A percentile compares a stretch with the other conserved stretches of the same genome.
phyloP scores from a whole-genome alignment of 2,329 filamentous ascomycete species.

The Fusarium haematococcum region DNA sequence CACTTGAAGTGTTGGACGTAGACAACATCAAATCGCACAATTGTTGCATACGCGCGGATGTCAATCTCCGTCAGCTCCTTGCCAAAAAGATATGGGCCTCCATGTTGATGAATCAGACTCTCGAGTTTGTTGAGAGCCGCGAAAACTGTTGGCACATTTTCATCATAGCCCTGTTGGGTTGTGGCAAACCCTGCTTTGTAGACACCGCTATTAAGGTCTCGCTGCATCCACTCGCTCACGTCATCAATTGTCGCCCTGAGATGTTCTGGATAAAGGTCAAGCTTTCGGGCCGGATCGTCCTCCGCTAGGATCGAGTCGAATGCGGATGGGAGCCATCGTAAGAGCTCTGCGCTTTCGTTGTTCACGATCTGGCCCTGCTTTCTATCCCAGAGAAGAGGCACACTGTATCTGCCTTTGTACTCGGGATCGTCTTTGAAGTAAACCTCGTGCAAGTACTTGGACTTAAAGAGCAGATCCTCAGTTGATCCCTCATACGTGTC shows the following conservation, averaged over 20 bases:
- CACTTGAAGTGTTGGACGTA: constrained; percentile 76
- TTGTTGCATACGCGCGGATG: constrained; percentile 73
- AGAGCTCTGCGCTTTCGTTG: constrained; percentile 86
- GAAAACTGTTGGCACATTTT: constrained; percentile 72
- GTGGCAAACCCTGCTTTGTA: constrained; percentile 73
- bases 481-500: constrained; percentile 70
- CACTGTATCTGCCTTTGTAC: constrained; percentile 78
- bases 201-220: constrained; percentile 60
- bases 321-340: constrained; percentile 83
- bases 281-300: constrained; percentile 51
- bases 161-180: constrained; percentile 73
- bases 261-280: constrained; percentile 67
- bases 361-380: constrained; percentile 77
- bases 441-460: constrained; percentile 74
- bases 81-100: constrained; percentile 72
- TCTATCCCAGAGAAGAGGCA: constrained; percentile 79
- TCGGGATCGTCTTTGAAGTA: constrained; percentile 76
- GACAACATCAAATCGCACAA: constrained; percentile 75
- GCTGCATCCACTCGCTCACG: constrained; percentile 76
- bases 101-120: constrained; percentile 58
- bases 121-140: constrained; percentile 74
- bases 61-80: constrained; percentile 75
- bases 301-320: constrained; percentile 71
- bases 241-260: constrained; percentile 69
- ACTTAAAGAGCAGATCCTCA: constrained; percentile 72